Percentiles rank a stretch among this genome's conserved stretches.
These are phyloP conservation scores for Podila clonocystis DNA, from an alignment of 192 early-diverging fungal species.

Conservation along the genomic window DNA sequence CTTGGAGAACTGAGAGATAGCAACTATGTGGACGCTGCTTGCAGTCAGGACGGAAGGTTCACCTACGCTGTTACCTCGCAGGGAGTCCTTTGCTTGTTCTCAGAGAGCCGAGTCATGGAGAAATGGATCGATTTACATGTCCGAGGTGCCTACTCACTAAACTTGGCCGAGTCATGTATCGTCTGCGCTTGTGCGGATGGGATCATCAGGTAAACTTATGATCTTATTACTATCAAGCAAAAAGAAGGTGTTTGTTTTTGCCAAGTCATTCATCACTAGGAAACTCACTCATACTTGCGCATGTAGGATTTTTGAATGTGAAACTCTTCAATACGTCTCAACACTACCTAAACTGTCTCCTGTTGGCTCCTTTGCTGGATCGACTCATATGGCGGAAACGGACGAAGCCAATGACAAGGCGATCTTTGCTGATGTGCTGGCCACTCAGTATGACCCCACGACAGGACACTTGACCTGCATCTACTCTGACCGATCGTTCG, in stretches of 20 bases:
- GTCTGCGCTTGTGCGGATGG: slow-evolving; percentile 82
- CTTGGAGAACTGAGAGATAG: slow-evolving; percentile 73
- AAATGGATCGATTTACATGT: slow-evolving; percentile 89
- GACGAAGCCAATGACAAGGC: slow-evolving; percentile 30
- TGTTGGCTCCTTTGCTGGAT: slow-evolving; percentile 60
- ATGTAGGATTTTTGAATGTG: slow-evolving; percentile 75
- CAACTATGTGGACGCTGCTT: slow-evolving; percentile 77
- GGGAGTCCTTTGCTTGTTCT: slow-evolving; percentile 74
- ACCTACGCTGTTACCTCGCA: slow-evolving; percentile 77
- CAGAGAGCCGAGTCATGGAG: slow-evolving; percentile 69
- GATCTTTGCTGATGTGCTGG: slow-evolving; percentile 67
- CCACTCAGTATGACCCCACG: slow-evolving; percentile 64
- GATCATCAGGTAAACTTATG: slow-evolving; percentile 65
- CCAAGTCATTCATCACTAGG: not conserved
- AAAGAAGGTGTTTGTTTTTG: not conserved
- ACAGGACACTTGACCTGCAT: slow-evolving; percentile 66
- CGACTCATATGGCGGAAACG: slow-evolving; percentile 17
- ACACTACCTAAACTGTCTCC: slow-evolving; percentile 79
- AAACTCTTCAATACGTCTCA: slow-evolving; percentile 73
- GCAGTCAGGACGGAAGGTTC: slow-evolving; percentile 52
- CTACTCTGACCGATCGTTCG: slow-evolving; percentile 78
- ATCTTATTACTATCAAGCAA: not conserved
- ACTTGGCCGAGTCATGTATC: slow-evolving; percentile 66
- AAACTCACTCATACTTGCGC: not conserved
- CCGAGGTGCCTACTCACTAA: slow-evolving; percentile 67